Base-by-base conservation (phyloP, 768 basidiomycete species). In the Punctularia strigosozonata region DNA sequence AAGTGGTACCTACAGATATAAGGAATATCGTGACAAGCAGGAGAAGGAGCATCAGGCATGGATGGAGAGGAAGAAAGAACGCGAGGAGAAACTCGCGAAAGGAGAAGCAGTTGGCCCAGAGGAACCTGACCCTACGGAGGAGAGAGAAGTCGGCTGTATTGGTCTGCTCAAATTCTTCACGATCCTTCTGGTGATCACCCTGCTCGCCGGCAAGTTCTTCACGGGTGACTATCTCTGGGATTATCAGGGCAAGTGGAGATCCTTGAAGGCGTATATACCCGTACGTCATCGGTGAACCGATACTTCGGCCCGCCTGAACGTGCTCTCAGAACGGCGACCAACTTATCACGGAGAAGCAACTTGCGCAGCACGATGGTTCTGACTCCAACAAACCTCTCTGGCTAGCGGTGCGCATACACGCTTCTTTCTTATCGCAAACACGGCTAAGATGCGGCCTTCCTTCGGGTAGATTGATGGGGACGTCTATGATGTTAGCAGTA, bases 141-240 rank as follows among this genome's bases (percentile, higher is more conserved):
- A 77, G 42, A 64, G 65, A 43, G 80, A 83, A 58, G 68, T 88
- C 32, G 79, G 77, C 36, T 44, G 76, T 26, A 51, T 71, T 23
- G 79, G 74, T 18, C 53, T 88, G 34, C 57, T 88, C 53, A 86
- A 82, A 56, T 80, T 86, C 54, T 46, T 84, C 25, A 42, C 83
- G 36, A 71, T 73, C 46, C 37, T 72, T 2, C 38, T 77, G 17
- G 47, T 84, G 37, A 58, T 77, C 44, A 43, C 70, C 26, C 51
- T 73, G 1, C 62, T 87, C 22, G 69, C 78, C 25, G 81, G 89
- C 39, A 83, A 82, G 53, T 89, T 92, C 59, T 63, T 92, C 53
- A 86, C 86, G 0, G 85, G 81, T n/a, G 86, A 80, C 52, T 87
- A 76, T 54, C 59, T 76, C 17, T 95, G 89, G 88, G 87, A 90